These are phyloP conservation scores for Apiotrichum brassicae DNA, from an alignment of 1,284 basidiomycete genomes.

Conservation along the genomic window DNA sequence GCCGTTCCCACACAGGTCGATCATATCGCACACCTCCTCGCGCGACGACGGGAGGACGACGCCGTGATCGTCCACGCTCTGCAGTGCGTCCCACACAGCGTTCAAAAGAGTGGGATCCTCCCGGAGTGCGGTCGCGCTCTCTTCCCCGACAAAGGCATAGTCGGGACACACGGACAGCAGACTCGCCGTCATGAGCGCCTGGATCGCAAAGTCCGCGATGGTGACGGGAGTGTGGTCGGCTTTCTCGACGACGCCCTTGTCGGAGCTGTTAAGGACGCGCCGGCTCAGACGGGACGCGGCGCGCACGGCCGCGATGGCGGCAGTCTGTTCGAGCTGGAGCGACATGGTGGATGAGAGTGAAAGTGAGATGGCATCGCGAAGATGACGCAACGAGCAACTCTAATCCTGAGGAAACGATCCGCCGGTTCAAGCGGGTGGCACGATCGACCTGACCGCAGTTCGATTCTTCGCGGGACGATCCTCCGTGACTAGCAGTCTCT, in stretches of 20 bases:
- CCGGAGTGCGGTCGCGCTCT: not conserved
- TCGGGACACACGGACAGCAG: not conserved
- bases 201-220: constrained; percentile 1
- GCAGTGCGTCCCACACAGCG: not conserved
- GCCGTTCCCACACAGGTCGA: not conserved
- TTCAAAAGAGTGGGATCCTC: not conserved
- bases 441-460: too few species aligned
- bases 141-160: not conserved
- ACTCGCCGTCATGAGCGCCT: constrained; percentile 1
- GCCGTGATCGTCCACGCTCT: not conserved
- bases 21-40: not conserved
- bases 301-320: constrained; percentile 1
- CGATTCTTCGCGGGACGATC: too few species aligned
- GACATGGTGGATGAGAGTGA: not conserved
- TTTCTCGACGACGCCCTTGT: constrained; percentile 4
- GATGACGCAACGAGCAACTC: too few species aligned
- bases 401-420: too few species aligned
- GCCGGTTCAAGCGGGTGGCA: too few species aligned
- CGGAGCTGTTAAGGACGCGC: not conserved
- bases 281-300: not conserved
- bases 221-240: constrained; percentile 1
- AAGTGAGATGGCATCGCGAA: not conserved
- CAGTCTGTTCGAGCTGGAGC: not conserved
- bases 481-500: too few species aligned
- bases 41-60: not conserved